Evolutionary conservation across 139 green algal species (phyloP).

Genomic region (Nannochloris sp.): DNA sequence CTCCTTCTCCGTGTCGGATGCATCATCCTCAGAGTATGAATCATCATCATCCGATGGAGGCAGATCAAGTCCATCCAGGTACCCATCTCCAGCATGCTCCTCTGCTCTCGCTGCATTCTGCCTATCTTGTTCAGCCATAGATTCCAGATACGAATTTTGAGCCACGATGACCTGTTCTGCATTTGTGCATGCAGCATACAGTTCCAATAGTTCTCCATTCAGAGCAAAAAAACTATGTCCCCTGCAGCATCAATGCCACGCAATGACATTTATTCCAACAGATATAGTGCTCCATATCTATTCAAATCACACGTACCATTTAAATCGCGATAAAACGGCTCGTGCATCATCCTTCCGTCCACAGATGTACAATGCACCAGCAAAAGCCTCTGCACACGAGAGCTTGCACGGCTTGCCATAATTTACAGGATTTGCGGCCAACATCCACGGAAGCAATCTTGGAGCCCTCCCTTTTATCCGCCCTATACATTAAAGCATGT

Average conservation of each 20-base stretch:
- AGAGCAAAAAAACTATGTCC: constrained; percentile 83
- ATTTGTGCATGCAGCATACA: constrained; percentile 67
- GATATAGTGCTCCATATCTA: neutral
- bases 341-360: constrained; percentile 51
- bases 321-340: constrained; percentile 68
- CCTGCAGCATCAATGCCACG: constrained; percentile 32
- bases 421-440: constrained; percentile 97
- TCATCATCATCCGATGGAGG: constrained; percentile 36
- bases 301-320: constrained; percentile 52
- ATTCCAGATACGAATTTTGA: constrained; percentile 58
- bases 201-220: constrained; percentile 78
- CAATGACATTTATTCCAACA: too few relatives aligned
- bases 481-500: constrained; percentile 19
- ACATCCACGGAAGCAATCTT: constrained; percentile 86
- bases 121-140: neutral
- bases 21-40: constrained; percentile 7
- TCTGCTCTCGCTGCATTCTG: neutral
- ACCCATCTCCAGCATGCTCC: constrained; percentile 16
- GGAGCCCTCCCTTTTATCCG: constrained; percentile 65
- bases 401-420: constrained; percentile 90
- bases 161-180: constrained; percentile 68
- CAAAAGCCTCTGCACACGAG: constrained; percentile 89
- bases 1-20: neutral
- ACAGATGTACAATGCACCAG: constrained; percentile 76
- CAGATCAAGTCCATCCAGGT: constrained; percentile 33